phyloP scores from a whole-genome alignment of 2,329 filamentous ascomycete genomes.

The Emericellopsis atlantica region DNA sequence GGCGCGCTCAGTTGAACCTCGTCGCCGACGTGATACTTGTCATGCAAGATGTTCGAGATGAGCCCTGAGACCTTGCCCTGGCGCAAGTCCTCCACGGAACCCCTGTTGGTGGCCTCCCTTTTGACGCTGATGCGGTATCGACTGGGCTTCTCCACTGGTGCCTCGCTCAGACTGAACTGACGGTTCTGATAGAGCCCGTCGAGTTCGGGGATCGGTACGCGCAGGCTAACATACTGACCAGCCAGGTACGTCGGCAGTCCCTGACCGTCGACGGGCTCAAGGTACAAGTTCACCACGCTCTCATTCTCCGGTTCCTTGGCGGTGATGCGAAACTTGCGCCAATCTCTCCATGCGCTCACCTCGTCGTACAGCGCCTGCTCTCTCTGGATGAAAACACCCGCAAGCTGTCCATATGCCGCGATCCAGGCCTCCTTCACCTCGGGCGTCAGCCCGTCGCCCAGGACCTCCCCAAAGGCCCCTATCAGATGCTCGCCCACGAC shows the following conservation, averaged over 20 bases:
- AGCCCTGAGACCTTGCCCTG: slow-evolving; percentile 27
- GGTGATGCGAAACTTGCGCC: slow-evolving; percentile 41
- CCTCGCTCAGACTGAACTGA: slow-evolving; percentile 64
- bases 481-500: slow-evolving; percentile 59
- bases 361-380: slow-evolving; percentile 50
- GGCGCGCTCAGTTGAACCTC: slow-evolving; percentile 42
- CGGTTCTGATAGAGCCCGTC: slow-evolving; percentile 51
- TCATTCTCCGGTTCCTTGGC: slow-evolving; percentile 48
- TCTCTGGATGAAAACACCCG: slow-evolving; percentile 54
- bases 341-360: slow-evolving; percentile 28
- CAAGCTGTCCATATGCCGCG: slow-evolving; percentile 58
- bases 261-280: slow-evolving; percentile 46
- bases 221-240: slow-evolving; percentile 62
- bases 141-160: slow-evolving; percentile 28
- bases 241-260: slow-evolving; percentile 49
- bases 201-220: slow-evolving; percentile 46
- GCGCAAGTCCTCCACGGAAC: slow-evolving; percentile 16
- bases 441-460: slow-evolving; percentile 54
- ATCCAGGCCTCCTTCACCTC: slow-evolving; percentile 60
- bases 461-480: slow-evolving; percentile 51
- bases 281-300: slow-evolving; percentile 56
- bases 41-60: slow-evolving; percentile 40
- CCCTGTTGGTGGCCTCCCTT: slow-evolving; percentile 34
- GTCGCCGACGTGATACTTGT: slow-evolving; percentile 33
- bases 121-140: slow-evolving; percentile 69